Percentiles rank a stretch among this genome's conserved stretches.
phyloP scores from a whole-genome alignment of 1,284 basidiomycete genomes.

The Meripilus lineatus region DNA sequence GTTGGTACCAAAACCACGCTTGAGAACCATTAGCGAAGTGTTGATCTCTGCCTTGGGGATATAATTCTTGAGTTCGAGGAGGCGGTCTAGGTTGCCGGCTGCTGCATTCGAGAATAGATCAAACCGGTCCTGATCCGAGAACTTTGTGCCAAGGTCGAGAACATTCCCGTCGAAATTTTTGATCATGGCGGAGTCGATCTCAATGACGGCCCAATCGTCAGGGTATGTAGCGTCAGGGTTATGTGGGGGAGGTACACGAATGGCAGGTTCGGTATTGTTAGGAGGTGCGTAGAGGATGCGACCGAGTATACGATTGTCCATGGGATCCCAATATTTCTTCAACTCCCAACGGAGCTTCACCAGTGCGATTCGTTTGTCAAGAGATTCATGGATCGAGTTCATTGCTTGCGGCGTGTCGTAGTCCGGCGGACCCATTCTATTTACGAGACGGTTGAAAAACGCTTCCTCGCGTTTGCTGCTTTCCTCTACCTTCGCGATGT shows the following conservation, averaged over 20 bases:
- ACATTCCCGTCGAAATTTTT: conserved; percentile 16
- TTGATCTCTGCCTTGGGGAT: no score
- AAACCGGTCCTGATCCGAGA: no score
- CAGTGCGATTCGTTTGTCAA: no score
- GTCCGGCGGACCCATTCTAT: no score
- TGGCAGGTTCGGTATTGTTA: no score
- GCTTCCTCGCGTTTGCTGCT: no score
- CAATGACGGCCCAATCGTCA: conserved; percentile 11
- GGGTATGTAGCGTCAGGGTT: conserved; percentile 5
- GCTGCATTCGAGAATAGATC: no score
- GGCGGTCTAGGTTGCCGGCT: no score
- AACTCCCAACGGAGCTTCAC: background rate
- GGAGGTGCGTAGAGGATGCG: conserved; percentile 26
- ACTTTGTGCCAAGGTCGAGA: no score
- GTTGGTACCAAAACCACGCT: no score
- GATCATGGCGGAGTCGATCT: conserved; percentile 16
- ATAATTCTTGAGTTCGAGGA: no score
- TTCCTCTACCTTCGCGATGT: background rate
- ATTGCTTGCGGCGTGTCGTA: background rate
- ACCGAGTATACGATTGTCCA: conserved; percentile 20
- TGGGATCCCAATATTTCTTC: conserved; percentile 15
- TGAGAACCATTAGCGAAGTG: no score
- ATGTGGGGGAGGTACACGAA: conserved; percentile 5
- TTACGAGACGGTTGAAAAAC: background rate
- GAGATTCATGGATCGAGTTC: background rate